Conservation (phyloP, 305 asterid species). For the Lippia alba region DNA sequence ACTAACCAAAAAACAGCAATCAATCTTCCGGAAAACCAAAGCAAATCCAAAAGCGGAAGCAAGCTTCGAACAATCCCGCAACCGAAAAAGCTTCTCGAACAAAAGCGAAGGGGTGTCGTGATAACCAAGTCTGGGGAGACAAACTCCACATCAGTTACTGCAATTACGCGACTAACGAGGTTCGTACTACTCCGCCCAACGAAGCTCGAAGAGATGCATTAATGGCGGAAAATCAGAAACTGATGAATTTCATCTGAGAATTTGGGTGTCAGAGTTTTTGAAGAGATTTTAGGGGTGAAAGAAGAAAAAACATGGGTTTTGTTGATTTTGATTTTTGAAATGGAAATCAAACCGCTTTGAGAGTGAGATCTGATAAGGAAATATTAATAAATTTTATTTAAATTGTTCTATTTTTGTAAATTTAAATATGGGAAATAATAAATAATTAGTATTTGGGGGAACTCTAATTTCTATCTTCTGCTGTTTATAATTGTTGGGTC, state of each 20-base stretch:
- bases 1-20: neutral
- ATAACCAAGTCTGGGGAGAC: constrained; percentile 17
- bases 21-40: constrained; percentile 21
- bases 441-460: neutral
- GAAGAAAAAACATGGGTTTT: constrained; percentile 16
- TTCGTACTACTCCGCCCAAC: neutral
- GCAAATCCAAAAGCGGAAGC: neutral
- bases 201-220: constrained; percentile 21
- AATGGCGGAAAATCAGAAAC: constrained; percentile 26
- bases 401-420: constrained; percentile 31
- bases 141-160: constrained; percentile 13
- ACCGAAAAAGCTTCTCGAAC: constrained; percentile 16
- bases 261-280: constrained; percentile 33
- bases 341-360: constrained; percentile 41
- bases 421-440: constrained; percentile 29
- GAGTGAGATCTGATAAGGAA: constrained; percentile 37
- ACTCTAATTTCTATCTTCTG: neutral
- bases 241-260: constrained; percentile 17
- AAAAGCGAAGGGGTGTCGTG: constrained; percentile 26
- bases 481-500: constrained; percentile 11
- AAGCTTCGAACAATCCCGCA: constrained; percentile 12
- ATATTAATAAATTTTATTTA: neutral
- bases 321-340: constrained; percentile 19
- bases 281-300: constrained; percentile 34
- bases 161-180: neutral